Percentiles rank a stretch among this genome's conserved stretches.
Evolutionary conservation across 2,329 filamentous ascomycete species (phyloP).

Genomic region (Esteya vermicola): DNA sequence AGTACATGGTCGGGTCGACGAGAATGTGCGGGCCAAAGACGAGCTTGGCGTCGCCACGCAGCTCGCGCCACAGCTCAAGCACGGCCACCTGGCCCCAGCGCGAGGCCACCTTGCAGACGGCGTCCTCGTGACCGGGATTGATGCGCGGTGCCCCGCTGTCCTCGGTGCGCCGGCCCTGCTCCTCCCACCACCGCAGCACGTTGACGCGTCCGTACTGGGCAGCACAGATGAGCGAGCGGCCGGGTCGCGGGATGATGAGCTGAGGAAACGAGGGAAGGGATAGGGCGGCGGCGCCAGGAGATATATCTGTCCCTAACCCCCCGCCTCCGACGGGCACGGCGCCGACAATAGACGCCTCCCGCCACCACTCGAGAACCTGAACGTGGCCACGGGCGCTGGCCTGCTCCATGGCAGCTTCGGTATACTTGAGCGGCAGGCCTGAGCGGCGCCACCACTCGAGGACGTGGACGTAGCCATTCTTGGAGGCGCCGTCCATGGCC

Average conservation of each 20-base stretch:
- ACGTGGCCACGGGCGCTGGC: constrained; percentile 75
- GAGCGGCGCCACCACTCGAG: constrained; percentile 80
- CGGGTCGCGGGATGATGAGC: constrained; percentile 54
- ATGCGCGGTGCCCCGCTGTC: constrained; percentile 19
- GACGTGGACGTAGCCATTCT: constrained; percentile 70
- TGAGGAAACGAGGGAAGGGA: constrained; percentile 17
- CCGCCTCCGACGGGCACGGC: too few species aligned
- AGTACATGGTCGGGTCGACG: constrained; percentile 75
- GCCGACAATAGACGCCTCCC: constrained; percentile 32
- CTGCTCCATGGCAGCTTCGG: constrained; percentile 74
- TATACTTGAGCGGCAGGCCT: constrained; percentile 69
- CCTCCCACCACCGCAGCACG: constrained; percentile 79
- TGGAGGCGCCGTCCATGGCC: constrained; percentile 75
- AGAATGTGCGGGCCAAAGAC: constrained; percentile 31
- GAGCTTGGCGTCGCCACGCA: constrained; percentile 45
- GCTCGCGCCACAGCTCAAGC: constrained; percentile 66
- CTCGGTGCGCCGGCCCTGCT: constrained; percentile 39
- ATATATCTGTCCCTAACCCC: too few species aligned
- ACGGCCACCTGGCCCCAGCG: constrained; percentile 75
- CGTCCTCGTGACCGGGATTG: constrained; percentile 64
- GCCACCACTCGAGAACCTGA: constrained; percentile 90
- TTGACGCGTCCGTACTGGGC: constrained; percentile 68
- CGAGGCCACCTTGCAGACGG: constrained; percentile 70
- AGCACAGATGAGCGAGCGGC: constrained; percentile 70
- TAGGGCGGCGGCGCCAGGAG: not conserved